Evolutionary conservation across 352 stramenopile species (phyloP).

Genomic region (Phytopythium boreale): DNA sequence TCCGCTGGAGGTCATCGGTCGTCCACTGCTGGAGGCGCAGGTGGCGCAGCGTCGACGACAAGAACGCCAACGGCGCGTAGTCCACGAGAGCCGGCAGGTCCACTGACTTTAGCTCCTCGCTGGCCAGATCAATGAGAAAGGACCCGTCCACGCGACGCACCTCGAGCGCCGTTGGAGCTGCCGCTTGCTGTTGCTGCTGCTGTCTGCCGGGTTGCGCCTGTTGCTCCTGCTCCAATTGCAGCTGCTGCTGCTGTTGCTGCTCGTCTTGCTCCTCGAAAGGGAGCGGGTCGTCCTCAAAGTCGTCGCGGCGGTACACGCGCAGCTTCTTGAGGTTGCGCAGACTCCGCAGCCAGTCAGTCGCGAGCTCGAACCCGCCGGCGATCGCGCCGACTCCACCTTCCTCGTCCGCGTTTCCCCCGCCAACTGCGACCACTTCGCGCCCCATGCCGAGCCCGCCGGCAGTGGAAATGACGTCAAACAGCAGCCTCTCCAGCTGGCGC

Average conservation of each 20-base stretch:
- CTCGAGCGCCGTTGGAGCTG: constrained; percentile 10
- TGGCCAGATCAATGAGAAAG: constrained; percentile 27
- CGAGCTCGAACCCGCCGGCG: not conserved
- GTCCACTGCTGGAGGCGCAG: constrained; percentile 40
- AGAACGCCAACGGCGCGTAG: constrained; percentile 25
- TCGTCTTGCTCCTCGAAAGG: constrained; percentile 13
- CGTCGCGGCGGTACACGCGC: constrained; percentile 30
- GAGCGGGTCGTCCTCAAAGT: constrained; percentile 32
- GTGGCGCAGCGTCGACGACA: constrained; percentile 27
- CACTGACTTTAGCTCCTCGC: constrained; percentile 25
- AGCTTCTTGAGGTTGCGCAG: constrained; percentile 37
- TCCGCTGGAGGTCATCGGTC: constrained; percentile 34
- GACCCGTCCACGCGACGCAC: constrained; percentile 31
- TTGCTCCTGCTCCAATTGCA: not conserved
- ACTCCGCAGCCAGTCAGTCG: constrained; percentile 21
- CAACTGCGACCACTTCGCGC: not conserved
- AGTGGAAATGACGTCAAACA: constrained; percentile 24
- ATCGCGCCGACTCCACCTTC: not conserved
- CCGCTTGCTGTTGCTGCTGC: constrained; percentile 13
- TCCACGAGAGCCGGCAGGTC: constrained; percentile 31
- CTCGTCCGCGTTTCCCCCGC: not conserved
- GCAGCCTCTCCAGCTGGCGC: constrained; percentile 31
- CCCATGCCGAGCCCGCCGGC: constrained; percentile 2
- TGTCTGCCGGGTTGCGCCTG: not conserved
- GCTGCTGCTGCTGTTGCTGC: constrained; percentile 18